These are phyloP conservation scores for Trichoderma arundinaceum DNA, from an alignment of 2,329 filamentous ascomycete genomes.

Conservation along the genomic window DNA sequence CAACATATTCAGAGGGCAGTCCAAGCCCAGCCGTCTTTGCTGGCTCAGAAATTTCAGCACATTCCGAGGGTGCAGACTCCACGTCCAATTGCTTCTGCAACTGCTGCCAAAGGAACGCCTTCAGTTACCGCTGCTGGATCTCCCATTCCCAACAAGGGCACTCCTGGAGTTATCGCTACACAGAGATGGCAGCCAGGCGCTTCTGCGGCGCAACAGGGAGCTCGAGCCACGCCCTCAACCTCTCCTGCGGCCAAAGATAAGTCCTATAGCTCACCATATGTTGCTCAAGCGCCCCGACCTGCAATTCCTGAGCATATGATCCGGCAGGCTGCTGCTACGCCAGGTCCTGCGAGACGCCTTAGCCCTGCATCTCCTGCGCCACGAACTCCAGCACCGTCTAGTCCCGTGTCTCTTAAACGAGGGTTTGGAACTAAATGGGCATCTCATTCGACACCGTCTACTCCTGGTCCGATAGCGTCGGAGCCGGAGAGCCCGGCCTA, in stretches of 20 bases:
- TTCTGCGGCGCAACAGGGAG: slow-evolving; percentile 37
- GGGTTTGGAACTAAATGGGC: slow-evolving; percentile 65
- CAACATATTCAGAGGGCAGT: slow-evolving; percentile 27
- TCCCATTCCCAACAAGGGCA: slow-evolving; percentile 30
- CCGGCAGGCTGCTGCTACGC: slow-evolving; percentile 46
- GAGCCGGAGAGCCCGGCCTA: slow-evolving; percentile 59
- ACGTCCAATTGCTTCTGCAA: slow-evolving; percentile 44
- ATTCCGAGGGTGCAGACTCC: slow-evolving; percentile 33
- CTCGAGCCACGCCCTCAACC: slow-evolving; percentile 37
- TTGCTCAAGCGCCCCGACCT: slow-evolving; percentile 44
- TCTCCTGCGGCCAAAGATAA: slow-evolving; percentile 42
- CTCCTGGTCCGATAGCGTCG: slow-evolving; percentile 51
- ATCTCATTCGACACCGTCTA: slow-evolving; percentile 62
- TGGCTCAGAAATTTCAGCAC: slow-evolving; percentile 32
- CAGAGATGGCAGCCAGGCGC: slow-evolving; percentile 46
- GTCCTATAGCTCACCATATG: slow-evolving; percentile 40
- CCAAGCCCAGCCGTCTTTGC: slow-evolving; percentile 14
- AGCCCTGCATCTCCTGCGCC: slow-evolving; percentile 43
- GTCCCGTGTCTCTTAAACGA: slow-evolving; percentile 40
- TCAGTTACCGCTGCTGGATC: slow-evolving; percentile 38
- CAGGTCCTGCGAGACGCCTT: slow-evolving; percentile 41
- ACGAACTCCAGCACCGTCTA: slow-evolving; percentile 45
- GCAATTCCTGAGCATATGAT: slow-evolving; percentile 51
- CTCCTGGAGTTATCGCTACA: slow-evolving; percentile 29
- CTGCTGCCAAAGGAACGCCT: slow-evolving; percentile 36